These are phyloP conservation scores for Mimosa pudica DNA, from an alignment of 306 rosid genomes.

Conservation along the genomic window DNA sequence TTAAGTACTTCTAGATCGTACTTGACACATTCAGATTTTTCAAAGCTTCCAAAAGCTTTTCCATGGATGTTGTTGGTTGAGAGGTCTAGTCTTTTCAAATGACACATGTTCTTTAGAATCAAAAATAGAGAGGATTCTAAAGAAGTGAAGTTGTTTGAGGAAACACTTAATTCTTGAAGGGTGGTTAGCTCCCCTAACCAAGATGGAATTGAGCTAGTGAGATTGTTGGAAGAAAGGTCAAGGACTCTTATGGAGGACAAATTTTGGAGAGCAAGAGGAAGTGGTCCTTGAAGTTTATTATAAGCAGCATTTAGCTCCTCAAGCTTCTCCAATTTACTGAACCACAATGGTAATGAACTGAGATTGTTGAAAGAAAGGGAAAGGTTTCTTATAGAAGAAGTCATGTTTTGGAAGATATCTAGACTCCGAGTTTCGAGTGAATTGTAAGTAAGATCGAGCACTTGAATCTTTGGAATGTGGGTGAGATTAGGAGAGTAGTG, in stretches of 20 bases:
- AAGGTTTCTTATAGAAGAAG: background rate
- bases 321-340: background rate
- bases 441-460: background rate
- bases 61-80: background rate
- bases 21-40: background rate
- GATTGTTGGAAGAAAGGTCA: background rate
- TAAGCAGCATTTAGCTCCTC: no score
- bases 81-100: background rate
- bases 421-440: background rate
- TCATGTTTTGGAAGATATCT: background rate
- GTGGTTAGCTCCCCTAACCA: background rate
- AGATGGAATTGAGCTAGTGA: constrained; percentile 17
- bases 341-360: background rate
- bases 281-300: background rate
- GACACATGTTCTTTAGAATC: background rate
- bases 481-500: background rate
- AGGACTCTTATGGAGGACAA: constrained; percentile 29
- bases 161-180: background rate
- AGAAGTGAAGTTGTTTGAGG: background rate
- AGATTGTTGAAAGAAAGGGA: background rate
- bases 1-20: background rate
- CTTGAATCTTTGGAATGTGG: background rate
- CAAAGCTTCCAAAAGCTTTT: background rate
- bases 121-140: background rate
- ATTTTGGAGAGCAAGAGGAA: constrained; percentile 13